These are phyloP conservation scores for Pinguiococcus pyrenoidosus DNA, from an alignment of 108 stramenopile species.

Conservation along the genomic window DNA sequence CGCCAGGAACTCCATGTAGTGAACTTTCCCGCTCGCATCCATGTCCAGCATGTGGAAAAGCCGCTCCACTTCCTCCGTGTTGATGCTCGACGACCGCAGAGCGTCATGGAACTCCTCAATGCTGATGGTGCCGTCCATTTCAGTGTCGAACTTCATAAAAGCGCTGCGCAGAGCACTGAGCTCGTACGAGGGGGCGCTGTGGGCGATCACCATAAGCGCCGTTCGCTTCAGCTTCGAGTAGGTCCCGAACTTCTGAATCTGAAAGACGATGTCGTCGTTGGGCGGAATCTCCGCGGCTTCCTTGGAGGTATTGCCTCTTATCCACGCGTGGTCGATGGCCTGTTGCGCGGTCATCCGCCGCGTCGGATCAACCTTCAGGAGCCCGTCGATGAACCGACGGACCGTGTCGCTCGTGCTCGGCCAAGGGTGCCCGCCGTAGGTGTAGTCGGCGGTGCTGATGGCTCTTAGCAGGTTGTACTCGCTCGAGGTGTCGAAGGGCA, in stretches of 20 bases:
- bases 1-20: slow-evolving; percentile 79
- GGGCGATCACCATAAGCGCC: slow-evolving; percentile 30
- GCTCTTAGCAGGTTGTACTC: slow-evolving; percentile 14
- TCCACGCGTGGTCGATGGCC: slow-evolving; percentile 8
- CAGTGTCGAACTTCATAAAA: slow-evolving; percentile 49
- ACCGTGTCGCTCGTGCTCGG: slow-evolving; percentile 9
- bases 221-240: slow-evolving; percentile 16
- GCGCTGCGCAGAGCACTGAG: slow-evolving; percentile 48
- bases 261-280: slow-evolving; percentile 14
- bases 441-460: slow-evolving; percentile 7
- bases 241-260: slow-evolving; percentile 23
- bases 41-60: slow-evolving; percentile 62
- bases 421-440: slow-evolving; percentile 14
- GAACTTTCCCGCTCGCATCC: slow-evolving; percentile 54
- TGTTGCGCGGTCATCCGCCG: slow-evolving; percentile 16
- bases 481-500: slow-evolving; percentile 18
- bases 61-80: slow-evolving; percentile 48
- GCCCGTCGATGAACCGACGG: slow-evolving; percentile 12
- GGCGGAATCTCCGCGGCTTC: slow-evolving; percentile 1
- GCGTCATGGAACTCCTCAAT: slow-evolving; percentile 53
- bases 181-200: slow-evolving; percentile 18
- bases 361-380: slow-evolving; percentile 17
- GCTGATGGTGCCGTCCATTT: slow-evolving; percentile 50
- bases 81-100: slow-evolving; percentile 39
- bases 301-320: background rate